Base-by-base conservation (phyloP, 192 early-diverging fungal genomes). In the Coemansia sp. region DNA sequence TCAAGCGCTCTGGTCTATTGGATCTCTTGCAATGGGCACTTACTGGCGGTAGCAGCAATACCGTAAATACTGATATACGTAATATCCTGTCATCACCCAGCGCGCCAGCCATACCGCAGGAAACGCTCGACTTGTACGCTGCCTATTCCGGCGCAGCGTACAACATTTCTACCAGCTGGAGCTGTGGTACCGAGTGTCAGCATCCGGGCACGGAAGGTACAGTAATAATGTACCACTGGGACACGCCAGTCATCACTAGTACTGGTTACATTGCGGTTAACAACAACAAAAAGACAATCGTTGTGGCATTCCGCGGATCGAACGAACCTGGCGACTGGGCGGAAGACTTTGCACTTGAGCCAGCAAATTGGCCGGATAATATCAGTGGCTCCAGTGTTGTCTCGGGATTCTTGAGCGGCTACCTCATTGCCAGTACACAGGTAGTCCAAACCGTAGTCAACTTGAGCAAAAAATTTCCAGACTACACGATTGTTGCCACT, bases 101-200 rank as follows among this genome's bases (percentile, higher is more conserved):
- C 38, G 20, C 46, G 31, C 49, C 63, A 7, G 70, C 33, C 5
- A n/a, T 71, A 0, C 44, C 49, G 12, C 47, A 58, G 38, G 22
- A 22, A 3, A 71, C 61, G 29, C 31, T 79, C 6, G 53, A 71
- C 20, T 16, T 79, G 18, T 79, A 74, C 41, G 77, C 77, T 0
- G 68, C 77, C 4, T 79, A 79, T 63, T 53, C 76, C 15, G 72
- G 77, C 6, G 77, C 77, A 12, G 69, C 77, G 31, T 79, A 79
- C 62, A 39, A 39, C 8, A 13, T 69, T 1, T 24, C 63, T 8
- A 13, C 49, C 31, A 16, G n/a, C 5, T 79, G 77, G 77, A 64
- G 66, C 52, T 79, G 77, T 50, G 57, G 33, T 29, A 24, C 62
- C 15, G 71, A 79, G 36, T 79, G 77, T 65, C 52, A 68, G 39